Percentiles rank a stretch among this genome's conserved stretches.
Conservation (phyloP, 2,329 filamentous ascomycete species). For the Chaetomium olivaceum region DNA sequence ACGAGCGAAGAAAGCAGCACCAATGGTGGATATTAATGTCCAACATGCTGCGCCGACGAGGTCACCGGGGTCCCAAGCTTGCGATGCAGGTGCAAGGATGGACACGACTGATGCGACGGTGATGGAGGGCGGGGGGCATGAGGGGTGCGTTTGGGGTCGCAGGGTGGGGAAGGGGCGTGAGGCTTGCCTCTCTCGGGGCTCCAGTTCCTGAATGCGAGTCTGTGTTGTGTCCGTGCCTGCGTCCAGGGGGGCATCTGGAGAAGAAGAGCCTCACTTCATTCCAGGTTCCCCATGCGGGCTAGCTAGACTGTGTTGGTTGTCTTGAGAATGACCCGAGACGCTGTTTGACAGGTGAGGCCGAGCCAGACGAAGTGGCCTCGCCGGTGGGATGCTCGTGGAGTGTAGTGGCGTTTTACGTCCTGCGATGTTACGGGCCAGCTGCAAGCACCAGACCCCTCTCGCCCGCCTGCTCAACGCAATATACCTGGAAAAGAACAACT, state of each 20-base stretch:
- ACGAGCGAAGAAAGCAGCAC: constrained; percentile 25
- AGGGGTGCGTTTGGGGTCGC: constrained; percentile 30
- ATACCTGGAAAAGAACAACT: neutral
- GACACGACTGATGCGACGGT: constrained; percentile 35
- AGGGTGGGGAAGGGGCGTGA: constrained; percentile 31
- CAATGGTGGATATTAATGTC: constrained; percentile 33
- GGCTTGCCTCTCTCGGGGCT: constrained; percentile 24
- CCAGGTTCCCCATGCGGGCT: neutral
- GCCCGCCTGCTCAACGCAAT: neutral
- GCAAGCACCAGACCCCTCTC: neutral
- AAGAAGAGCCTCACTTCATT: constrained; percentile 7
- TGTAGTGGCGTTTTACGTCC: neutral
- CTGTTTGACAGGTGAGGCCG: neutral
- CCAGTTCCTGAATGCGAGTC: constrained; percentile 15
- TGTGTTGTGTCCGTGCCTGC: constrained; percentile 16
- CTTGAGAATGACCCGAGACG: constrained; percentile 2
- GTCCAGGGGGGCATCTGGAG: neutral
- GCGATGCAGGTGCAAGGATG: constrained; percentile 34
- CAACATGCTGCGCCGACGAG: constrained; percentile 25
- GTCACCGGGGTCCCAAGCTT: constrained; percentile 18
- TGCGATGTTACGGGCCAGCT: neutral
- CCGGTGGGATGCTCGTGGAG: neutral
- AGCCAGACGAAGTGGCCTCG: neutral
- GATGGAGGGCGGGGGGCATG: constrained; percentile 29
- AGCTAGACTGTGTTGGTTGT: neutral